Evolutionary conservation across 1,284 basidiomycete genomes (phyloP).

Genomic region (Ceratobasidium sp.): DNA sequence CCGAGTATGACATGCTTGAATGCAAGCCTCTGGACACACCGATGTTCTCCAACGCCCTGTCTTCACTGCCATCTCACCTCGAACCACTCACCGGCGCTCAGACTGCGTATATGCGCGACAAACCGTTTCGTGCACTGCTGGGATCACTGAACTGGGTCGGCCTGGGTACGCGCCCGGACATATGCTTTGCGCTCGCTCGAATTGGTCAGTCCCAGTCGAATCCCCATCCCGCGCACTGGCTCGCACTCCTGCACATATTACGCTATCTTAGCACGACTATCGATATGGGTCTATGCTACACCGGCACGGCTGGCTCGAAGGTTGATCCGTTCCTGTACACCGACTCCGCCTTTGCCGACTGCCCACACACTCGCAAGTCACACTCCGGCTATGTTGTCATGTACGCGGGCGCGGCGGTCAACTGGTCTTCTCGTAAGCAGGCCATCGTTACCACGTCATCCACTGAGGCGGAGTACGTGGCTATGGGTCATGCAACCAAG

Average conservation of each 20-base stretch:
- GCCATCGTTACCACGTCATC: constrained; percentile 51
- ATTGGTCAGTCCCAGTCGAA: constrained; percentile 28
- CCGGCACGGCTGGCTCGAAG: neutral
- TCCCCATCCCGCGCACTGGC: constrained; percentile 21
- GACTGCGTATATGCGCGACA: constrained; percentile 7
- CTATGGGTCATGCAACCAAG: constrained; percentile 49
- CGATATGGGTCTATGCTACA: constrained; percentile 24
- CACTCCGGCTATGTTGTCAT: constrained; percentile 57
- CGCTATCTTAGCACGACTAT: constrained; percentile 36
- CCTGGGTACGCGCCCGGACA: constrained; percentile 1
- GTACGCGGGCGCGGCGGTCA: constrained; percentile 52
- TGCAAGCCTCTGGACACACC: constrained; percentile 48
- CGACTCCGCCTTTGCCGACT: constrained; percentile 28
- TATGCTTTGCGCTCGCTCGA: neutral
- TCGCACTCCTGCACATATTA: constrained; percentile 5
- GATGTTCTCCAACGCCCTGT: constrained; percentile 30
- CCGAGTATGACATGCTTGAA: constrained; percentile 48
- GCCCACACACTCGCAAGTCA: constrained; percentile 46
- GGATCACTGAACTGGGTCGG: constrained; percentile 19
- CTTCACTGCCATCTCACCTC: neutral
- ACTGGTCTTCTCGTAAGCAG: constrained; percentile 54
- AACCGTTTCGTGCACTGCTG: neutral
- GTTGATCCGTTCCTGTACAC: neutral
- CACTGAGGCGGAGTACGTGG: constrained; percentile 56
- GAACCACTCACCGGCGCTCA: neutral